A percentile compares a stretch with the other conserved stretches of the same genome.
phyloP scores from a whole-genome alignment of 768 basidiomycete species.

The Calvatia gigantea region DNA sequence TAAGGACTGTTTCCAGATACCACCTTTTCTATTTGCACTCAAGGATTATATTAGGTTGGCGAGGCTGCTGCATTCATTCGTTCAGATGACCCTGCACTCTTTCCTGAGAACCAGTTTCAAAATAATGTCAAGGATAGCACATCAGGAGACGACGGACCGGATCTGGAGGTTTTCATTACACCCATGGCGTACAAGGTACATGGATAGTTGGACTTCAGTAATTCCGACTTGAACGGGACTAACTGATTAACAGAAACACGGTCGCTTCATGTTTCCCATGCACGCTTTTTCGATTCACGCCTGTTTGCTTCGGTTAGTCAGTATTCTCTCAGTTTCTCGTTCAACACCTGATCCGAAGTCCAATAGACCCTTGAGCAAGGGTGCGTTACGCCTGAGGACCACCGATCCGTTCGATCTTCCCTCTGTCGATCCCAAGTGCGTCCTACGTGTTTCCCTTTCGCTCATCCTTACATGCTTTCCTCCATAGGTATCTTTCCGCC shows the following conservation, averaged over 20 bases:
- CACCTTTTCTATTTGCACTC: not conserved
- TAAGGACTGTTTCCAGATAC: slow-evolving; percentile 25
- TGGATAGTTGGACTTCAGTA: not conserved
- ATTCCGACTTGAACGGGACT: not conserved
- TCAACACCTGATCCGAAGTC: not conserved
- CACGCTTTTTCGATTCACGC: slow-evolving; percentile 36
- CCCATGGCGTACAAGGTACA: slow-evolving; percentile 36
- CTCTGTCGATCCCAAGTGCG: slow-evolving; percentile 35
- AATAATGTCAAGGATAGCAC: slow-evolving; percentile 33
- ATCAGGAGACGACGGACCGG: slow-evolving; percentile 36
- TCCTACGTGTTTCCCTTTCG: not conserved
- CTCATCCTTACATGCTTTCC: not conserved
- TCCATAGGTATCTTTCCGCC: slow-evolving; percentile 33
- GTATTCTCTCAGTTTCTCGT: not conserved
- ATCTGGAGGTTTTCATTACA: slow-evolving; percentile 39
- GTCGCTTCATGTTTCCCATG: slow-evolving; percentile 30
- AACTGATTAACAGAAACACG: slow-evolving; percentile 29
- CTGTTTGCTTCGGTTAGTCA: slow-evolving; percentile 32
- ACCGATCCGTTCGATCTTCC: slow-evolving; percentile 34
- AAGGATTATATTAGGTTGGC: slow-evolving; percentile 25
- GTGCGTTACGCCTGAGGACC: slow-evolving; percentile 32
- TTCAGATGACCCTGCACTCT: slow-evolving; percentile 41
- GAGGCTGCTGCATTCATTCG: slow-evolving; percentile 56
- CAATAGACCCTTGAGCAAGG: slow-evolving; percentile 35
- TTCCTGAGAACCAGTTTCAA: slow-evolving; percentile 32